Conservation (phyloP, 208 protist species). For the Wallacemonas rigidus region DNA sequence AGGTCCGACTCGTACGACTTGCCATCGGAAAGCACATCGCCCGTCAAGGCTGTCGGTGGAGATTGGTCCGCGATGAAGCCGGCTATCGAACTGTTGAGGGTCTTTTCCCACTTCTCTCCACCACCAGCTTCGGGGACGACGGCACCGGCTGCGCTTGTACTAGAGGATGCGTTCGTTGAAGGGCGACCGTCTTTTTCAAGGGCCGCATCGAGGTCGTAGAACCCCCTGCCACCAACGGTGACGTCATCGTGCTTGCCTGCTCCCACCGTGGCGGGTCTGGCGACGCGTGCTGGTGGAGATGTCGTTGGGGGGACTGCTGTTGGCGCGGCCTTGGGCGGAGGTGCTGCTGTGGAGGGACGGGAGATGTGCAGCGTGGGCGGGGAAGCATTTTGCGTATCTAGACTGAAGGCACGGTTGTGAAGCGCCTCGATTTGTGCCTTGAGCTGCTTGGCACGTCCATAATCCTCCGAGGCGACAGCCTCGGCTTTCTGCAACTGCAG, state of each 20-base stretch:
- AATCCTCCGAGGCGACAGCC: conserved; percentile 80
- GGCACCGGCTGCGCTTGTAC: background rate
- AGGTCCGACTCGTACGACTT: conserved; percentile 57
- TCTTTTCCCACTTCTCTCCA: conserved; percentile 67
- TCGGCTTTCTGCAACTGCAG: conserved; percentile 73
- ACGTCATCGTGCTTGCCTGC: conserved; percentile 61
- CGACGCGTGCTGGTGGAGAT: background rate
- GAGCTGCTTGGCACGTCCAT: conserved; percentile 73
- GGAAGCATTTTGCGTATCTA: background rate
- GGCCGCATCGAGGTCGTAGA: conserved; percentile 52
- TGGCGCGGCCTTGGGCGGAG: background rate
- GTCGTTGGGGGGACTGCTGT: background rate
- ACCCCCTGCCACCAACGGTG: conserved; percentile 60
- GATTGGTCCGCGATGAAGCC: conserved; percentile 34
- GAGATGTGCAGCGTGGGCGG: conserved; percentile 4
- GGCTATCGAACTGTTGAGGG: conserved; percentile 63
- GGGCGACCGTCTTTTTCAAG: conserved; percentile 7
- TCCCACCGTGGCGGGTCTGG: background rate
- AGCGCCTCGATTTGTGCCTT: conserved; percentile 78
- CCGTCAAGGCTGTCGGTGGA: conserved; percentile 37
- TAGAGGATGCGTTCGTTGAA: background rate
- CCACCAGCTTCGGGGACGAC: conserved; percentile 38
- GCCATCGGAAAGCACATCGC: conserved; percentile 40
- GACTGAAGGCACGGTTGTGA: conserved; percentile 22
- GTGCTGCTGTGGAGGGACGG: conserved; percentile 3